Conservation (phyloP, 202 grass and related monocot species). For the Schoenoplectus tabernaemontani region DNA sequence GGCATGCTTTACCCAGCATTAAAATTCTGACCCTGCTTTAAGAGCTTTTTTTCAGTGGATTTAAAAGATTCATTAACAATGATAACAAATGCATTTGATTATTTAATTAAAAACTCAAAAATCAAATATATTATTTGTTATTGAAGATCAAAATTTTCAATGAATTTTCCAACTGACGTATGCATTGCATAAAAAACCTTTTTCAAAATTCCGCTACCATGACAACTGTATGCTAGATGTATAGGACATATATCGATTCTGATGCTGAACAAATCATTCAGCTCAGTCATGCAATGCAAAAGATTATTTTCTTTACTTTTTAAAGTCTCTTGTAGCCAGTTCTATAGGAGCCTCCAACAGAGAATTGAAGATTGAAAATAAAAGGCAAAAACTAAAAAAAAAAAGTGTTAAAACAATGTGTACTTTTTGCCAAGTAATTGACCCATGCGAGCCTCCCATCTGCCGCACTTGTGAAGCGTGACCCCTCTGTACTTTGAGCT, state of each 20-base stretch:
- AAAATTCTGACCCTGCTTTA: neutral
- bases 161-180: neutral
- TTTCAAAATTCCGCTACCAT: neutral
- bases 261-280: neutral
- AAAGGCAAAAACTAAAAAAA: neutral
- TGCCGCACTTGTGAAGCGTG: conserved; percentile 92
- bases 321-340: neutral
- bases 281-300: neutral
- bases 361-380: conserved; percentile 3
- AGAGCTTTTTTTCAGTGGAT: too few relatives aligned
- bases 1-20: neutral
- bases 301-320: neutral
- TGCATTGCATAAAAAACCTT: neutral
- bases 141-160: neutral
- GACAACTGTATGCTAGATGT: neutral
- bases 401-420: neutral
- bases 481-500: conserved; percentile 93
- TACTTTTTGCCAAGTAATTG: conserved; percentile 99
- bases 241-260: neutral
- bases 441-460: conserved; percentile 97
- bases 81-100: neutral
- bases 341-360: neutral
- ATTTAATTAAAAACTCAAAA: neutral
- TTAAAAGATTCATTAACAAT: neutral
- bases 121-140: neutral